Base-by-base conservation (phyloP, 225 moss, liverwort and hornwort species). In the Bryoerythrophyllum caledonicum region DNA sequence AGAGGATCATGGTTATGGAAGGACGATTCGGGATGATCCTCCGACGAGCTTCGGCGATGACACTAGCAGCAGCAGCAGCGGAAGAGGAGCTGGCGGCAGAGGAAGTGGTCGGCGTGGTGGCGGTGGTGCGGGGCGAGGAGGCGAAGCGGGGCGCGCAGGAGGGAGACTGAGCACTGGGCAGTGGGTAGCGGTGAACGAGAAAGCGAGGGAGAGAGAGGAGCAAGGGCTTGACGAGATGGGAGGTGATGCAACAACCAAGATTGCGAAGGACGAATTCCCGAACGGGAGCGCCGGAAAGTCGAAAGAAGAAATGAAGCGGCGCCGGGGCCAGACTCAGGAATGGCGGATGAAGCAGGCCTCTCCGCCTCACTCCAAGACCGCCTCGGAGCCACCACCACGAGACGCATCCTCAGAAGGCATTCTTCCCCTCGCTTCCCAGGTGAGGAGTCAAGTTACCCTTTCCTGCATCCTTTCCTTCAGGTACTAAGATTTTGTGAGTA, bases 261-360 rank as follows among this genome's bases (percentile, higher is more conserved):
- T 80, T 44, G 63, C 71, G 30, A 94, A 92, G 65, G 94, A 94
- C 44, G 96, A 94, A 63, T 76, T 82, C 5, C 78, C 82, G 16
- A 81, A 76, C 61, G 82, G 82, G n/a, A n/a, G n/a, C 74, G 79
- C 86, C 65, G 91, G 85, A 55, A 92, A 91, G 76, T 77, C 77
- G 37, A 89, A 91, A 81, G 96, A 94, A 43, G 97, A 97, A 8
- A 71, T 82, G 55, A 94, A 89, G 75, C 88, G 97, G 57, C 85
- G 97, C 60, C 85, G 91, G 62, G 97, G 94, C 16, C 92, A 94
- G 72, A 82, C 80, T 65, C 97, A 94, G 87, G 97, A 97, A 84
- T 97, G 97, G 97, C 87, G 97, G 67, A 94, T 97, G 97, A 97
- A 97, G 59, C 88, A 87, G 56, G 83, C 86, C 30, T 86, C 86